A percentile compares a stretch with the other conserved stretches of the same genome.
Evolutionary conservation across 768 basidiomycete genomes (phyloP).

Genomic region (Pleurotus sapidus): DNA sequence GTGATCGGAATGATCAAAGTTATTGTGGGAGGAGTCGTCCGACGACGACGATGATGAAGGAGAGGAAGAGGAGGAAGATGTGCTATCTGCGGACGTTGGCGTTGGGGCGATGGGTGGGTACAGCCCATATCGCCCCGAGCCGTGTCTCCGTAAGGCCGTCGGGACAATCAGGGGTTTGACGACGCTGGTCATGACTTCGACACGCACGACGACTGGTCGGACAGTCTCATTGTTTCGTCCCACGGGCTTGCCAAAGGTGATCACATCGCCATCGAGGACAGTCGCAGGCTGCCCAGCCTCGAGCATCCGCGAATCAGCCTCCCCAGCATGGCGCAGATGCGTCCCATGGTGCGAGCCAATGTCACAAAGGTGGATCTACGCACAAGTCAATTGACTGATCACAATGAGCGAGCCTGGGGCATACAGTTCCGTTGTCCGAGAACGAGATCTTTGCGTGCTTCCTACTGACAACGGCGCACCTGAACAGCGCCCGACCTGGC

Average conservation of each 20-base stretch:
- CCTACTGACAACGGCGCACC: slow-evolving; percentile 78
- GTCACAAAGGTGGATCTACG: slow-evolving; percentile 46
- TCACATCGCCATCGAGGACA: slow-evolving; percentile 63
- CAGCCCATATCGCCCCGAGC: slow-evolving; percentile 64
- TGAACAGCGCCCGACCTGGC: slow-evolving; percentile 55
- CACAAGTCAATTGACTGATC: slow-evolving; percentile 13
- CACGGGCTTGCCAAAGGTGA: slow-evolving; percentile 80
- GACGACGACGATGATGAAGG: slow-evolving; percentile 35
- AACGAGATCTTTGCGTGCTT: slow-evolving; percentile 77
- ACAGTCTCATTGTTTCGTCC: slow-evolving; percentile 60
- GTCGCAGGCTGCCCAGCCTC: slow-evolving; percentile 51
- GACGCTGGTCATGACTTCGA: slow-evolving; percentile 37
- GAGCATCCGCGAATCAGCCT: slow-evolving; percentile 44
- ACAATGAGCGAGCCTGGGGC: background rate
- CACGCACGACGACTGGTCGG: slow-evolving; percentile 56
- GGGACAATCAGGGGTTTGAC: background rate
- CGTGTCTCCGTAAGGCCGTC: background rate
- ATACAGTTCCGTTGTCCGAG: slow-evolving; percentile 67
- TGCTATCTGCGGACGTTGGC: slow-evolving; percentile 28
- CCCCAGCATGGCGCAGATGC: slow-evolving; percentile 53
- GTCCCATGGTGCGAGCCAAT: slow-evolving; percentile 77
- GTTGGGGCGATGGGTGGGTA: slow-evolving; percentile 40
- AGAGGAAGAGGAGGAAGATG: slow-evolving; percentile 35
- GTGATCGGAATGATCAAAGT: slow-evolving; percentile 22
- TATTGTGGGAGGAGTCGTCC: slow-evolving; percentile 26